Percentiles rank a stretch among this genome's conserved stretches.
Evolutionary conservation across 2,329 filamentous ascomycete genomes (phyloP).

Genomic region (Aureobasidium sp.): DNA sequence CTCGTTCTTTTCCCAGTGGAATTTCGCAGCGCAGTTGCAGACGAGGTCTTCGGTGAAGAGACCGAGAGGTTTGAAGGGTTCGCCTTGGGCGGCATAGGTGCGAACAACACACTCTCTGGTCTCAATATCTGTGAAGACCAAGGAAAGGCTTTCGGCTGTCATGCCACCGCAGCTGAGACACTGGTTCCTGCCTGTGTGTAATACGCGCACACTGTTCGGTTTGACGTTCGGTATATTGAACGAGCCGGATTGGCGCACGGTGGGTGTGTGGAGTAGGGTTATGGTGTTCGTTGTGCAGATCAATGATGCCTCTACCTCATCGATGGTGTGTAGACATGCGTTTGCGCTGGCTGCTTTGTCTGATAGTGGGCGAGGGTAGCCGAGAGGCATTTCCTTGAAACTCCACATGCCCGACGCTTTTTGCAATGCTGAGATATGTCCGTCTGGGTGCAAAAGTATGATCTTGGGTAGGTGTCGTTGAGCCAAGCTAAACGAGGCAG

Average conservation of each 20-base stretch:
- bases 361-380: background rate
- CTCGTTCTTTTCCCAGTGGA: constrained; percentile 42
- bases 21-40: constrained; percentile 30
- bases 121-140: constrained; percentile 56
- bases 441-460: background rate
- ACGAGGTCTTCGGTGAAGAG: constrained; percentile 36
- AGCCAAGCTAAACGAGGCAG: constrained; percentile 9
- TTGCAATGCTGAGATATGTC: constrained; percentile 9
- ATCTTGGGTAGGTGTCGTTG: constrained; percentile 6
- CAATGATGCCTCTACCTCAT: constrained; percentile 6
- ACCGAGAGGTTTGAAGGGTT: constrained; percentile 49
- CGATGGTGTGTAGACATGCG: constrained; percentile 2
- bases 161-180: constrained; percentile 7
- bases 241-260: constrained; percentile 21
- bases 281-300: constrained; percentile 10
- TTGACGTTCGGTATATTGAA: constrained; percentile 56
- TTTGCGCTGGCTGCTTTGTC: background rate
- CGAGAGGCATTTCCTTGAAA: constrained; percentile 1
- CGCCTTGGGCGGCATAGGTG: constrained; percentile 51
- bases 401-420: constrained; percentile 10
- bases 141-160: constrained; percentile 51
- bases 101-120: constrained; percentile 59
- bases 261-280: constrained; percentile 4
- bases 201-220: constrained; percentile 46
- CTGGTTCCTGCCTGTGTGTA: constrained; percentile 42